Percentiles rank a stretch among this genome's conserved stretches.
Evolutionary conservation across 2,329 filamentous ascomycete genomes (phyloP).

Genomic region (Fusarium scirpi): DNA sequence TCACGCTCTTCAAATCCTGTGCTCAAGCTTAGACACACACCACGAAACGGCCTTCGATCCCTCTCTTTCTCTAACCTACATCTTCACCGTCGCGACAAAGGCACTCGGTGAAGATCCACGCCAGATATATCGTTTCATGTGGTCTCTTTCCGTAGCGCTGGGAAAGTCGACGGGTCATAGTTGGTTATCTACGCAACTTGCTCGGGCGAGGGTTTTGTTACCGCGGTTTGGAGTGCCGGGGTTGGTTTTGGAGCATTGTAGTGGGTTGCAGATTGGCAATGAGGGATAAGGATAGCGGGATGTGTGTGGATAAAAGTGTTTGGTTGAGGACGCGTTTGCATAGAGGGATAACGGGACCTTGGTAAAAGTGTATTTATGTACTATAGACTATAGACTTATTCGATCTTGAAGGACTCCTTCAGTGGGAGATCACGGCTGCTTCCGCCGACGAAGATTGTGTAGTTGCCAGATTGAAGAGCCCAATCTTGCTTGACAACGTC

Average conservation of each 20-base stretch:
- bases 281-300: too few relatives aligned
- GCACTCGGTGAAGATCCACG: constrained; percentile 30
- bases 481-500: constrained; percentile 70
- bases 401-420: constrained; percentile 5
- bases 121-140: constrained; percentile 42
- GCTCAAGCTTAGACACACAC: constrained; percentile 1
- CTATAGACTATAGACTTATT: background rate
- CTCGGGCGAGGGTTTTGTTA: constrained; percentile 21
- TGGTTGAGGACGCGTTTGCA: too few relatives aligned
- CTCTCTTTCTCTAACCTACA: constrained; percentile 3
- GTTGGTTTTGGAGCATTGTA: constrained; percentile 20
- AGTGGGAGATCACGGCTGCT: constrained; percentile 57
- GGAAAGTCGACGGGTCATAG: constrained; percentile 8
- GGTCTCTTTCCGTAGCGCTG: constrained; percentile 39
- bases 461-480: constrained; percentile 60
- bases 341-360: background rate
- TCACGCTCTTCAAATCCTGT: constrained; percentile 32
- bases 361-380: background rate
- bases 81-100: constrained; percentile 35
- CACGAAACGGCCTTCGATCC: background rate
- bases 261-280: background rate
- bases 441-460: constrained; percentile 58
- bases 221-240: constrained; percentile 37
- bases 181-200: constrained; percentile 35
- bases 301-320: too few relatives aligned